A percentile compares a stretch with the other conserved stretches of the same genome.
phyloP scores from a whole-genome alignment of 1,284 basidiomycete genomes.

The Chalciporus sp. region DNA sequence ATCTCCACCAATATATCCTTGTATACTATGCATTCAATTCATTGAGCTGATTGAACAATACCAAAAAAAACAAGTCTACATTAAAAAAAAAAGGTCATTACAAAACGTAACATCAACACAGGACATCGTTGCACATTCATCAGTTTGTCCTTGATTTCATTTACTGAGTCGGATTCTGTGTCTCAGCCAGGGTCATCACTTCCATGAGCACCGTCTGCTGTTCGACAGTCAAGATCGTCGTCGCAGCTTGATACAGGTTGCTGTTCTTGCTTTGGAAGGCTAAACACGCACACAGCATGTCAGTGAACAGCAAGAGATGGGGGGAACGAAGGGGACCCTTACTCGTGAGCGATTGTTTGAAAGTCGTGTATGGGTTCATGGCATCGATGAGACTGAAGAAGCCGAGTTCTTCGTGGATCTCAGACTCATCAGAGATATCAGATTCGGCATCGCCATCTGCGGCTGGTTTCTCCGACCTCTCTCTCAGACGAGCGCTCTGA shows the following conservation, averaged over 20 bases:
- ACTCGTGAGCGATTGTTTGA: constrained; percentile 77
- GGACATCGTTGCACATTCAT: background rate
- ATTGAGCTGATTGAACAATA: background rate
- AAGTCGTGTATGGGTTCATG: constrained; percentile 70
- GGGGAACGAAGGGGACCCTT: constrained; percentile 17
- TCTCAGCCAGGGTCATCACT: constrained; percentile 53
- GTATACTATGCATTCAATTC: too few relatives aligned
- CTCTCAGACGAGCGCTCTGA: constrained; percentile 70
- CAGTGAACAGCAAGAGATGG: background rate
- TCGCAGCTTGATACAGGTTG: constrained; percentile 66
- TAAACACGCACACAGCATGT: constrained; percentile 31
- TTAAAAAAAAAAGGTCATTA: background rate
- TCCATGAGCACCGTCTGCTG: constrained; percentile 81
- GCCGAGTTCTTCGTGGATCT: constrained; percentile 77
- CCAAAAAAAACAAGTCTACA: constrained; percentile 2
- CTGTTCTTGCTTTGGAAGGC: constrained; percentile 75
- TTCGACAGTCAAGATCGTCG: constrained; percentile 68
- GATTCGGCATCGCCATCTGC: constrained; percentile 47
- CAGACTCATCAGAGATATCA: constrained; percentile 52
- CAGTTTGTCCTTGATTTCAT: background rate
- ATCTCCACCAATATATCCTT: too few relatives aligned
- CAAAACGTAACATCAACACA: background rate
- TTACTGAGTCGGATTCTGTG: constrained; percentile 17
- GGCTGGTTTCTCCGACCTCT: constrained; percentile 50
- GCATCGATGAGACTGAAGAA: constrained; percentile 78